A percentile compares a stretch with the other conserved stretches of the same genome.
phyloP scores from a whole-genome alignment of 176 grass and related monocot genomes.

The Oryza rufipogon region DNA sequence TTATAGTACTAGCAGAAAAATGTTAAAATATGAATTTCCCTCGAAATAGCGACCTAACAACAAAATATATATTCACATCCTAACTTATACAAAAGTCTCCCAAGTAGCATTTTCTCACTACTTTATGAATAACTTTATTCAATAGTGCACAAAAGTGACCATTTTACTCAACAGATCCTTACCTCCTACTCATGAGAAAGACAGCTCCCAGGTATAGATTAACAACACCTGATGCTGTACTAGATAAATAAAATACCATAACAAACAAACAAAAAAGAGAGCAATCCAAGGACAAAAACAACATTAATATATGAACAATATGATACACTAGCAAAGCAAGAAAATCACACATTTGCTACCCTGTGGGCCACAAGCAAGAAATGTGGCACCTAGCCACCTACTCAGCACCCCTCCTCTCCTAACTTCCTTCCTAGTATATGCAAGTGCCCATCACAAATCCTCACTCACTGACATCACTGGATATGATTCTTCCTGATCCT shows the following conservation, averaged over 20 bases:
- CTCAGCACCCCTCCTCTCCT: neutral
- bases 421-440: slow-evolving; percentile 3
- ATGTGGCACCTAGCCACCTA: slow-evolving; percentile 32
- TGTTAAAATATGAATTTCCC: neutral
- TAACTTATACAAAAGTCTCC: neutral
- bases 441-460: neutral
- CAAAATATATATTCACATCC: neutral
- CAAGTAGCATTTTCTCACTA: neutral
- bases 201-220: neutral
- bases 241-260: neutral
- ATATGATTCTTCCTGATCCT: slow-evolving; percentile 36
- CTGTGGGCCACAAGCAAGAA: slow-evolving; percentile 32
- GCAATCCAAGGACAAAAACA: neutral
- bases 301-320: neutral
- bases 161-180: neutral
- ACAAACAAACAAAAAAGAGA: neutral
- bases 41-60: neutral
- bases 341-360: slow-evolving; percentile 15
- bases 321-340: neutral
- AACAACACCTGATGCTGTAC: neutral
- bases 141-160: neutral
- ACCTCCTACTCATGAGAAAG: neutral
- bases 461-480: slow-evolving; percentile 27
- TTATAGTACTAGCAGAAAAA: neutral
- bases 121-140: neutral